Percentiles rank a stretch among this genome's conserved stretches.
phyloP scores from a whole-genome alignment of 192 early-diverging fungal species.

The Coemansia sp. region DNA sequence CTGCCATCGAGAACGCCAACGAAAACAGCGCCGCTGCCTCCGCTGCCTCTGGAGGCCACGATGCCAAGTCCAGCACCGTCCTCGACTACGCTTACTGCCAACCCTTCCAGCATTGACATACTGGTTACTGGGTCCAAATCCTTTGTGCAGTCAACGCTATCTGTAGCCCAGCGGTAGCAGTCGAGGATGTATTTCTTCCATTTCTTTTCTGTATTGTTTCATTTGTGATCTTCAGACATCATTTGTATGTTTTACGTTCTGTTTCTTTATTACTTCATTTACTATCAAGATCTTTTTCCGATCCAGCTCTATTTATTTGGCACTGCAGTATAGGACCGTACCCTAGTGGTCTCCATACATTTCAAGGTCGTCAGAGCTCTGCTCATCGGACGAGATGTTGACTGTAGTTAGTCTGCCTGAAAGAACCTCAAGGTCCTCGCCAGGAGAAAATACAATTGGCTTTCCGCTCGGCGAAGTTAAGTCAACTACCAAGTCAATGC shows the following conservation, averaged over 20 bases:
- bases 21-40: slow-evolving; percentile 13
- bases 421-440: slow-evolving; percentile 14
- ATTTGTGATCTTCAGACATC: neutral
- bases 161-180: slow-evolving; percentile 15
- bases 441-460: neutral
- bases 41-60: slow-evolving; percentile 11
- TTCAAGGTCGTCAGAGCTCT: slow-evolving; percentile 24
- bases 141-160: slow-evolving; percentile 40
- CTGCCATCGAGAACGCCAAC: slow-evolving; percentile 23
- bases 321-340: neutral
- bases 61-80: neutral
- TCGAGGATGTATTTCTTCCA: neutral
- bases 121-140: slow-evolving; percentile 44
- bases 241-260: too few relatives aligned
- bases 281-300: too few relatives aligned
- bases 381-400: slow-evolving; percentile 32
- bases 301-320: neutral
- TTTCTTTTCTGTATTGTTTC: neutral
- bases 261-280: too few relatives aligned
- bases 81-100: neutral
- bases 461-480: slow-evolving; percentile 17
- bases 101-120: slow-evolving; percentile 18
- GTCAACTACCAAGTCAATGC: slow-evolving; percentile 19
- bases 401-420: slow-evolving; percentile 18
- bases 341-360: neutral